Evolutionary conservation across 2,329 filamentous ascomycete species (phyloP), one percentile per base, ranked within the genome.

Genomic region (Dothistroma septosporum): DNA sequence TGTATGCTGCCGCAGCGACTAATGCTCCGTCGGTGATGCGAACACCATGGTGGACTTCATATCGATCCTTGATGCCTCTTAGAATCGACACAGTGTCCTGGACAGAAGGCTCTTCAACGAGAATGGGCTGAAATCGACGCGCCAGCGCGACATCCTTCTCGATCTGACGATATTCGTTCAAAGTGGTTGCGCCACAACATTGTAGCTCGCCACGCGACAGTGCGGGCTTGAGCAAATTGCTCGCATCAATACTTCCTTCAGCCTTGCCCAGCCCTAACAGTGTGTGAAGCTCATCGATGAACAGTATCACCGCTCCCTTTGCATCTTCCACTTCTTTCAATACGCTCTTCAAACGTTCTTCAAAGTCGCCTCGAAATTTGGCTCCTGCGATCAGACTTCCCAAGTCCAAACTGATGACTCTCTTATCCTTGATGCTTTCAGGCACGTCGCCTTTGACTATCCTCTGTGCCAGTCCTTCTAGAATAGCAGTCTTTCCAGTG

Each of bases 11-110:
- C 2, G 94, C 93, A 1, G 94, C 92, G 14, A 99, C 93, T 11
- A 97, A 79, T 7, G 94, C 92, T 1, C 89, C 88, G 70, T 97
- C 94, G 0, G 91, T 96, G 66, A 99, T 97, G 57, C 92, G 84
- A 0, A 97, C 93, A 76, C 94, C 93, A 71, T 99, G 94, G 67
- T 97, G 94, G 0, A 97, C 91, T 75, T 97, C 94, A 71, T 99
- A 99, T 67, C 92, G 91, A 72, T 97, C 92, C 73, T 97, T 97
- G 79, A 99, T 97, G 53, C 93, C 94, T 71, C 94, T 87, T 0
- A 99, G 80, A 60, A 99, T 97, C 55, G 91, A 96, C 63, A 99
- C 92, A 0, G 94, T 97, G 67, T 97, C 92, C 67, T 91, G 86
- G 0, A 97, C 92, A 0, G 86, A 88, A 0, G 94, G 94, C 70